A percentile compares a stretch with the other conserved stretches of the same genome.
phyloP scores from a whole-genome alignment of 202 grass and related monocot species.

The Setaria italica region DNA sequence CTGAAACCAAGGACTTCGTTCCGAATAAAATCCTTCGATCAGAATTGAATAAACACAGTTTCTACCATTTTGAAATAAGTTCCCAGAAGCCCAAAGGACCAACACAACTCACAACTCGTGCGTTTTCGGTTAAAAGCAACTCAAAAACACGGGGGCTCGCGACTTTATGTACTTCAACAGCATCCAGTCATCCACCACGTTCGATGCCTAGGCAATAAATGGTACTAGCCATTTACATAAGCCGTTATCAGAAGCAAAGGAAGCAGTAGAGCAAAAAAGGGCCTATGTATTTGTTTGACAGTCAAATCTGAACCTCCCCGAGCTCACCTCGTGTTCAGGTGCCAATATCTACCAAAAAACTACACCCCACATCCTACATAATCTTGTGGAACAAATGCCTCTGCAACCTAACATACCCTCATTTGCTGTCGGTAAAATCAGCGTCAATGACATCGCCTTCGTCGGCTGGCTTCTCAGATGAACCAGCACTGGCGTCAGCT shows the following conservation, averaged over 20 bases:
- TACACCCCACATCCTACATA: constrained; percentile 39
- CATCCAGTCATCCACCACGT: not conserved
- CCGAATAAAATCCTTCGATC: no score
- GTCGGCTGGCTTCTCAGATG: constrained; percentile 55
- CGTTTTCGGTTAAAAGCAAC: no score
- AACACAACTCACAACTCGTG: no score
- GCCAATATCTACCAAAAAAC: constrained; percentile 32
- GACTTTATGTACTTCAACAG: not conserved
- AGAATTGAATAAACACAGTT: no score
- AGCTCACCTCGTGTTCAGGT: not conserved
- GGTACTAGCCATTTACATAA: not conserved
- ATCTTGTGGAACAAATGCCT: constrained; percentile 6
- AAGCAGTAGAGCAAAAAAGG: not conserved
- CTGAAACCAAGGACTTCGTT: no score
- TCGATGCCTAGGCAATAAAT: not conserved
- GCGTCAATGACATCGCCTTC: constrained; percentile 69
- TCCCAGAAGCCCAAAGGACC: no score
- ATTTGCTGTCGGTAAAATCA: constrained; percentile 71
- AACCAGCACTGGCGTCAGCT: constrained; percentile 38
- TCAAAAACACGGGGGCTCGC: not conserved
- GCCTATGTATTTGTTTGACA: not conserved
- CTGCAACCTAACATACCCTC: constrained; percentile 16
- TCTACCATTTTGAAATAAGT: no score
- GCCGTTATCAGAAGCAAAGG: not conserved
- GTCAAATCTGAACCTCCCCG: not conserved